These are phyloP conservation scores for Jimgerdemannia lactiflua DNA, from an alignment of 192 early-diverging fungal species.

Conservation along the genomic window DNA sequence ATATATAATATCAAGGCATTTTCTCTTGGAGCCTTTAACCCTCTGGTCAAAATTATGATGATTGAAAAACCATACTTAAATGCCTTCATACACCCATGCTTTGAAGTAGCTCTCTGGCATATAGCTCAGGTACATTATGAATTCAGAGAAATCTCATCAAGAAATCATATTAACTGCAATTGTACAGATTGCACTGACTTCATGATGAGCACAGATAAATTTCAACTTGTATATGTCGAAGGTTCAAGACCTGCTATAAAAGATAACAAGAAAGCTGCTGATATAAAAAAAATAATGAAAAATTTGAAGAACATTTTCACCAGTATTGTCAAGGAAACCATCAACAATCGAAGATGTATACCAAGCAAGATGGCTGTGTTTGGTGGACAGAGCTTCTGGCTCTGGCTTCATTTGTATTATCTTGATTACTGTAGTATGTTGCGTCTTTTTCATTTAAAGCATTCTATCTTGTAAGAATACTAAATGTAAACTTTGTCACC, in stretches of 20 bases:
- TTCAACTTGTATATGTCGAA: slow-evolving; percentile 19
- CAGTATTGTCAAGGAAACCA: slow-evolving; percentile 20
- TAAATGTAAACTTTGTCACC: slow-evolving; percentile 9
- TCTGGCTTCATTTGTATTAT: slow-evolving; percentile 13
- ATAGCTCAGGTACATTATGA: slow-evolving; percentile 14
- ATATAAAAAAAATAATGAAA: slow-evolving; percentile 13
- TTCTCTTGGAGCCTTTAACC: slow-evolving; percentile 11
- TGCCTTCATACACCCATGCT: slow-evolving; percentile 13
- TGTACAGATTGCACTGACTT: slow-evolving; percentile 10
- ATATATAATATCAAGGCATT: slow-evolving; percentile 18
- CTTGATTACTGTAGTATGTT: slow-evolving; percentile 16
- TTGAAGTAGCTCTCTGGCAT: slow-evolving; percentile 13
- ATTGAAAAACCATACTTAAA: slow-evolving; percentile 20
- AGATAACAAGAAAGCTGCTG: slow-evolving; percentile 1
- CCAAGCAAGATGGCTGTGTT: slow-evolving; percentile 16
- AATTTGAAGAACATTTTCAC: slow-evolving; percentile 18
- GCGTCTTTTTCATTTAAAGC: slow-evolving; percentile 5
- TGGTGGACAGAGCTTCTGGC: slow-evolving; percentile 17
- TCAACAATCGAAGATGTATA: slow-evolving; percentile 8
- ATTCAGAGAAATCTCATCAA: slow-evolving; percentile 10
- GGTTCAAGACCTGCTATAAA: slow-evolving; percentile 6
- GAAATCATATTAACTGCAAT: slow-evolving; percentile 16
- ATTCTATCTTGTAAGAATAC: slow-evolving; percentile 6
- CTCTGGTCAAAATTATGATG: not conserved
- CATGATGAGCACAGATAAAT: slow-evolving; percentile 17